Percentiles rank a stretch among this genome's conserved stretches.
phyloP scores from a whole-genome alignment of 176 grass and related monocot species.

The Oropetium thomaeum region DNA sequence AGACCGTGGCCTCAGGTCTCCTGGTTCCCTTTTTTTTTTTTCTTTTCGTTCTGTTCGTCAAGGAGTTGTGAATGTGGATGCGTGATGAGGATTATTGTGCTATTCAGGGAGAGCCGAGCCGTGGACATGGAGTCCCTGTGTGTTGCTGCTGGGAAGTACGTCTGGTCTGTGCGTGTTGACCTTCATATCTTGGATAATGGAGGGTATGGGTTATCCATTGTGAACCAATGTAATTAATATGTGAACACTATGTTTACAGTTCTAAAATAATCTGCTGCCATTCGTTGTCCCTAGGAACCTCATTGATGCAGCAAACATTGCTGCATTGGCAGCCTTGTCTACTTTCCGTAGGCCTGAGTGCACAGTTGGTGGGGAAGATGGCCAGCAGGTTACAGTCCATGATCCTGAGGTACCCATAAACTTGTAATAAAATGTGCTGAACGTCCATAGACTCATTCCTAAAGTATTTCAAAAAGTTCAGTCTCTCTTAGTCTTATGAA shows the following conservation, averaged over 20 bases:
- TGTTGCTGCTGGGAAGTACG: slow-evolving; percentile 83
- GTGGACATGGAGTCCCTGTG: slow-evolving; percentile 98
- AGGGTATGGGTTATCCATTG: slow-evolving; percentile 55
- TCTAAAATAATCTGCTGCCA: background rate
- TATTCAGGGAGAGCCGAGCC: slow-evolving; percentile 78
- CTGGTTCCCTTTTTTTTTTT: too few species aligned
- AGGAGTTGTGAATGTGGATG: background rate
- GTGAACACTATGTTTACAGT: background rate
- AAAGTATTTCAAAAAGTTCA: background rate
- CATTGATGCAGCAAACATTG: slow-evolving; percentile 89
- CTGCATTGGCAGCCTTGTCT: slow-evolving; percentile 79
- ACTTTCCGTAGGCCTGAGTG: slow-evolving; percentile 88
- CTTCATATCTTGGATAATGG: slow-evolving; percentile 99
- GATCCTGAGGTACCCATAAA: slow-evolving; percentile 61
- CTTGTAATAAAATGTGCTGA: background rate
- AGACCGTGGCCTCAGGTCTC: slow-evolving; percentile 83
- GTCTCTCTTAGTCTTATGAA: background rate
- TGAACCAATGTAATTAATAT: slow-evolving; percentile 5
- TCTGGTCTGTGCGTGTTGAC: slow-evolving; percentile 83
- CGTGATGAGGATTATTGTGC: slow-evolving; percentile 7
- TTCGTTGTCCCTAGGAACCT: slow-evolving; percentile 63
- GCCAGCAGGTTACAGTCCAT: slow-evolving; percentile 75
- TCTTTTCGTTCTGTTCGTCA: background rate
- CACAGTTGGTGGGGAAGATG: slow-evolving; percentile 72
- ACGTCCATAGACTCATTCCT: background rate